Evolutionary conservation across 768 basidiomycete species (phyloP), one percentile per base, ranked within the genome.

Genomic region (Chalciporus chontae): DNA sequence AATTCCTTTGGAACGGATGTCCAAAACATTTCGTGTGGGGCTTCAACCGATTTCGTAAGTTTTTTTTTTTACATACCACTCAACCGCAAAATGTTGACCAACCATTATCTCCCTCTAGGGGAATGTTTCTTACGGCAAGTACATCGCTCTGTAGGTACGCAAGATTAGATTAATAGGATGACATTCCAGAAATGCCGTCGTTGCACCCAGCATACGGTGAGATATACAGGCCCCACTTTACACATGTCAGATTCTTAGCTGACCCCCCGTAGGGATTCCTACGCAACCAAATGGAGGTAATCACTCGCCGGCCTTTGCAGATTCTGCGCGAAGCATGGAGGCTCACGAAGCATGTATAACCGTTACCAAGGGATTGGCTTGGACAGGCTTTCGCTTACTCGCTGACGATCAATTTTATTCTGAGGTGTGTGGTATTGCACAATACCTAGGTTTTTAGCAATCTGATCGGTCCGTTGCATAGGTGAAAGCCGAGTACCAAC

Each of bases 1-100:
- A 64, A 57, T 38, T 67, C 67, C 37, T 85, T 79, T 52, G 78
- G 74, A 14, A 59, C 79, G 63, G 57, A 54, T 27, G 63, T 67
- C 5, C 51, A 46, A n/a, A 58, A 65, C 38, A 68, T 60, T 9
- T 68, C 73, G 4, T 71, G 79, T 8, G 68, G 68, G 15, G 87
- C 85, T 3, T 89, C 86, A 5, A 88, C 88, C 8, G 88, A 90
- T 66, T 89, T 90, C 64, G 88, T 89, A 53, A 71, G 85, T 73
- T 4, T 48, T 48, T 32, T 23, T 42, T 32, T 34, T 40, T 48
- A 41, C 34, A n/a, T 15, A 2, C 27, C 24, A 26, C 6, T 46
- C 31, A 13, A 8, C 26, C 31, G 23, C 37, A 41, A 23, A 32
- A 42, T 21, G 40, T 48, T 55, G 39, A 56, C 47, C n/a, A 45